Base-by-base conservation (phyloP, 208 protist species). In the Crithidia thermophila region DNA sequence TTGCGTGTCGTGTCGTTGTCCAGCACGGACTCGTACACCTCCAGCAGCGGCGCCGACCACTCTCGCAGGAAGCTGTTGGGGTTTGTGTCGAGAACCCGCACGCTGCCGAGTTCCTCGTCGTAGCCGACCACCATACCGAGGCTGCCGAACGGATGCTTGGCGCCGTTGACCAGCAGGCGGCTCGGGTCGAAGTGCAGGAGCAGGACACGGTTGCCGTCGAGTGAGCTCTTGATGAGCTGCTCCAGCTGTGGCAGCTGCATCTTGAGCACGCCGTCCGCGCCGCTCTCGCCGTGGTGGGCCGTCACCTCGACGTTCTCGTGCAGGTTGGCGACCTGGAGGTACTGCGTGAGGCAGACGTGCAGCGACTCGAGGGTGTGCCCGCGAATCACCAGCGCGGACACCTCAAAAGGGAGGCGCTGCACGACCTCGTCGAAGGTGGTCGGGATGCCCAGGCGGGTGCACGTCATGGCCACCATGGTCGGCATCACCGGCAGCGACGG, bases 391-490 rank as follows among this genome's bases (percentile, higher is more conserved):
- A 95, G 67, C 23, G 90, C 71, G 14, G 85, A 89, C 23, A 91
- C 74, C 45, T 91, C 87, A 63, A 87, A 93, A 3, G 86, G 86
- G n/a, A 93, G 64, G 31, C 73, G 57, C 55, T 87, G 80, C 51
- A 95, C 55, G 51, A 93, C 85, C 58, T 93, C 87, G 51, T 95
- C 90, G 58, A 95, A 86, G 40, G 79, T 93, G 7, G 87, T 87
- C 37, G 27, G 18, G 28, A 80, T 33, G 28, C 87, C 90, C 30
- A 94, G 78, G 21, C 67, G 70, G 37, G 66, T 84, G 61, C 83
- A 77, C n/a, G 84, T 77, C 72, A 93, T 77, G n/a, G 87, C 84
- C 57, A 93, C 82, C 65, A 93, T 90, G 37, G 90, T 93, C 50
- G 85, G 78, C 72, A 85, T 87, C 37, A 95, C 50, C 13, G 90